These are phyloP conservation scores for Globisporangium radiosum DNA, from an alignment of 352 stramenopile genomes.

Conservation along the genomic window DNA sequence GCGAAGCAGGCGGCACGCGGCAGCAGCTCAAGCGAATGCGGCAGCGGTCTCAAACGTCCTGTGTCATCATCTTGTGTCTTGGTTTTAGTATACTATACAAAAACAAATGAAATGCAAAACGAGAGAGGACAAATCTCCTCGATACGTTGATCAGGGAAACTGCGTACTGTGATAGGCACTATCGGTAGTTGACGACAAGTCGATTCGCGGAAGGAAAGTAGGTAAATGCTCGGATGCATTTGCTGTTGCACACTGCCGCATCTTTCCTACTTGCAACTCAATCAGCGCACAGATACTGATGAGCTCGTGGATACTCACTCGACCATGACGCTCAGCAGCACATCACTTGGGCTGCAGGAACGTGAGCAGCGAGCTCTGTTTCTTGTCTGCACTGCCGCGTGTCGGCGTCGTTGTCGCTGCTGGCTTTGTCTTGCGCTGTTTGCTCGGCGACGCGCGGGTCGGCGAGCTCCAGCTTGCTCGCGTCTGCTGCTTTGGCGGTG, in stretches of 20 bases:
- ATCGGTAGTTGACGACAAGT: background rate
- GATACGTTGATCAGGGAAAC: background rate
- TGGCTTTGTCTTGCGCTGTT: background rate
- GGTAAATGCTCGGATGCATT: background rate
- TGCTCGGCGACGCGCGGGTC: background rate
- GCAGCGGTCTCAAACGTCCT: background rate
- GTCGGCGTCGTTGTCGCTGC: background rate
- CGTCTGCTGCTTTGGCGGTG: constrained; percentile 2
- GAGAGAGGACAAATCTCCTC: background rate
- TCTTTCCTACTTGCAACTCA: background rate
- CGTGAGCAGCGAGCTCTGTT: constrained; percentile 25
- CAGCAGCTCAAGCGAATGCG: background rate
- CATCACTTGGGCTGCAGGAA: constrained; percentile 27
- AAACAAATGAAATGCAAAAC: background rate
- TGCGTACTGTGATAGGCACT: background rate
- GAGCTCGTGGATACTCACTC: background rate
- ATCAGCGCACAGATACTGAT: background rate
- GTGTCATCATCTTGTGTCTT: background rate
- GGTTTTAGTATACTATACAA: background rate
- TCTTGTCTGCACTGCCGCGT: background rate
- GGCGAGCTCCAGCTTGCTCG: background rate
- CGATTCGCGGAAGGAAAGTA: background rate
- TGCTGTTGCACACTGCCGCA: background rate
- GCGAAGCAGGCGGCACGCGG: background rate
- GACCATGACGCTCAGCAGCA: too few species aligned